A percentile compares a stretch with the other conserved stretches of the same genome.
These are phyloP conservation scores for Phytophthora nicotianae DNA, from an alignment of 352 stramenopile genomes.

Conservation along the genomic window DNA sequence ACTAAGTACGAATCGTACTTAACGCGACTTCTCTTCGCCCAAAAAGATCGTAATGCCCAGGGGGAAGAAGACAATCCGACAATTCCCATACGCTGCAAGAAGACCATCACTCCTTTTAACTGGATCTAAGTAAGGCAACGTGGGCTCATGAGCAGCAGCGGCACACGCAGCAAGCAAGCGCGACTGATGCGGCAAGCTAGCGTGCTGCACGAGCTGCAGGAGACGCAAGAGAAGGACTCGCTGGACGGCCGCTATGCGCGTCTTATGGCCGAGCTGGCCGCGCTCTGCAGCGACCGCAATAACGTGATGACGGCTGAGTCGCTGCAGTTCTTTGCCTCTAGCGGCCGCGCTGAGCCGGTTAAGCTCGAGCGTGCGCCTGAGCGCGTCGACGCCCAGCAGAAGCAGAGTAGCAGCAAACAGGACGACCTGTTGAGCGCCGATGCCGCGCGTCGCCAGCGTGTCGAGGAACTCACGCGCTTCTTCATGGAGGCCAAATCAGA, in stretches of 20 bases:
- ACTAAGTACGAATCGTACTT: slow-evolving; percentile 20
- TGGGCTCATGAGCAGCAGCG: slow-evolving; percentile 22
- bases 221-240: slow-evolving; percentile 77
- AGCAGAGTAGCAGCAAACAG: slow-evolving; percentile 46
- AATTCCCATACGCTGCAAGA: slow-evolving; percentile 16
- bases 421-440: slow-evolving; percentile 80
- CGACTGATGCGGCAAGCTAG: slow-evolving; percentile 67
- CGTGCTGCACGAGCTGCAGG: slow-evolving; percentile 80
- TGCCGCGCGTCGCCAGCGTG: slow-evolving; percentile 73
- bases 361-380: slow-evolving; percentile 77
- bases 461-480: slow-evolving; percentile 88
- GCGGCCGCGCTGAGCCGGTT: slow-evolving; percentile 64
- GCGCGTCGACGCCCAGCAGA: slow-evolving; percentile 34
- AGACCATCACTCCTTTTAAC: slow-evolving; percentile 35
- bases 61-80: slow-evolving; percentile 15
- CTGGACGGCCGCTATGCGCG: slow-evolving; percentile 72
- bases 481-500: slow-evolving; percentile 92
- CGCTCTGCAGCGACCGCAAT: slow-evolving; percentile 74
- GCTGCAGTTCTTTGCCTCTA: slow-evolving; percentile 67
- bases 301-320: slow-evolving; percentile 80
- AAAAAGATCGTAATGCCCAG: slow-evolving; percentile 34
- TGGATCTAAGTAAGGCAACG: slow-evolving; percentile 10
- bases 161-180: slow-evolving; percentile 36
- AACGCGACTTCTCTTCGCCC: background rate
- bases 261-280: slow-evolving; percentile 76